Percentiles rank a stretch among this genome's conserved stretches.
These are phyloP conservation scores for Paraphoma chrysanthemicola DNA, from an alignment of 2,329 filamentous ascomycete species.

Conservation along the genomic window DNA sequence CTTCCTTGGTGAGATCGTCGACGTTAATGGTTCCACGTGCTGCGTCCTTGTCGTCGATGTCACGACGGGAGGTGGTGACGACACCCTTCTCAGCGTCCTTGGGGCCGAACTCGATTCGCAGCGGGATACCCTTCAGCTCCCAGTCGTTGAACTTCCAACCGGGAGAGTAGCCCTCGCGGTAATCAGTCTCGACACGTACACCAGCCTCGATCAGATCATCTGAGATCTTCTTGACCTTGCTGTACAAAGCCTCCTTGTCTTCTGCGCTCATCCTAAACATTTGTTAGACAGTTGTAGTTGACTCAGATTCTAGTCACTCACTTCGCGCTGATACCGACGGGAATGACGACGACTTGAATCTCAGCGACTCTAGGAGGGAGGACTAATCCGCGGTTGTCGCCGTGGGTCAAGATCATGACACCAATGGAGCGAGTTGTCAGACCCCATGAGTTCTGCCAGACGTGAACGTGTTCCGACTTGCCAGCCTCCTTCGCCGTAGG, in stretches of 20 bases:
- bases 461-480: constrained; percentile 74
- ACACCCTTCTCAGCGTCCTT: constrained; percentile 88
- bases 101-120: constrained; percentile 93
- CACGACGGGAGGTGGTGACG: constrained; percentile 85
- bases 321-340: constrained; percentile 91
- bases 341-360: constrained; percentile 84
- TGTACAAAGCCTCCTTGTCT: constrained; percentile 76
- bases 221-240: constrained; percentile 75
- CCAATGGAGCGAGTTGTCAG: constrained; percentile 96
- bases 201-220: constrained; percentile 73
- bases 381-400: constrained; percentile 93
- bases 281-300: constrained; percentile 6
- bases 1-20: constrained; percentile 72
- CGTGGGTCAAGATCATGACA: constrained; percentile 98
- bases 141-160: constrained; percentile 99
- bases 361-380: constrained; percentile 90
- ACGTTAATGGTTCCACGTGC: constrained; percentile 72
- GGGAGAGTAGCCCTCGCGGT: constrained; percentile 86
- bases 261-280: constrained; percentile 62
- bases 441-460: constrained; percentile 99
- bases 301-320: constrained; percentile 53
- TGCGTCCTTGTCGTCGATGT: constrained; percentile 75
- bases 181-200: constrained; percentile 81
- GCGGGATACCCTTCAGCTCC: constrained; percentile 94
- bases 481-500: constrained; percentile 70